Percentiles rank a stretch among this genome's conserved stretches.
Conservation (phyloP, 2,329 filamentous ascomycete genomes). For the Blastomyces parvus region DNA sequence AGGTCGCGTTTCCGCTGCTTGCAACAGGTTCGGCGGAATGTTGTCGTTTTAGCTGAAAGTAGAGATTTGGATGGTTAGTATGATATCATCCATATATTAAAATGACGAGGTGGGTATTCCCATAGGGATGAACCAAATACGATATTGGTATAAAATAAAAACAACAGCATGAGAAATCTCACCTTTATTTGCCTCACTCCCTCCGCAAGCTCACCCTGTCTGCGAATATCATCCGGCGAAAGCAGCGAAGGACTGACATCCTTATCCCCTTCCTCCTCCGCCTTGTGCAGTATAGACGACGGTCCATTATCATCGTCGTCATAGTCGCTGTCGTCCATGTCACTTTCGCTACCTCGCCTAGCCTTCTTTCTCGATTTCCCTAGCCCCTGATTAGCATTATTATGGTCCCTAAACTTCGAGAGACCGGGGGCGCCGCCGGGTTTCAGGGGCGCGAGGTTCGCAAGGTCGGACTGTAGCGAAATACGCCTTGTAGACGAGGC, state of each 20-base stretch:
- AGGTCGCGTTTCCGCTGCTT: slow-evolving; percentile 28
- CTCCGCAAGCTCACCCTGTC: slow-evolving; percentile 53
- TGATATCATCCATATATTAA: background rate
- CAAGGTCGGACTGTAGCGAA: slow-evolving; percentile 75
- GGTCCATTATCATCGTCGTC: slow-evolving; percentile 69
- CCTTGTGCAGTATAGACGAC: slow-evolving; percentile 47
- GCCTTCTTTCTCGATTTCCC: slow-evolving; percentile 56
- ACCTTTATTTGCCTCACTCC: slow-evolving; percentile 59
- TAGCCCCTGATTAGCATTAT: slow-evolving; percentile 38
- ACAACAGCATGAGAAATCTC: slow-evolving; percentile 20
- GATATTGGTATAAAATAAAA: background rate
- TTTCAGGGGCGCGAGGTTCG: slow-evolving; percentile 73
- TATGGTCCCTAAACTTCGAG: slow-evolving; percentile 68
- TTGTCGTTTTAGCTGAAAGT: slow-evolving; percentile 52
- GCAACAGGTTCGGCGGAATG: slow-evolving; percentile 50
- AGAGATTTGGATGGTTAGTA: background rate
- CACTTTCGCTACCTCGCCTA: slow-evolving; percentile 45
- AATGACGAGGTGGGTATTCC: background rate
- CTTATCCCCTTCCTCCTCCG: slow-evolving; percentile 50
- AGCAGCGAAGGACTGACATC: slow-evolving; percentile 38
- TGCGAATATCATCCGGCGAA: slow-evolving; percentile 52
- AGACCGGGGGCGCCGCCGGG: slow-evolving; percentile 83
- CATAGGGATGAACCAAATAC: background rate
- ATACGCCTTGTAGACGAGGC: slow-evolving; percentile 62
- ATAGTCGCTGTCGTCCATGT: slow-evolving; percentile 51